phyloP scores from a whole-genome alignment of 257 asterid species.

The Lycium barbarum region DNA sequence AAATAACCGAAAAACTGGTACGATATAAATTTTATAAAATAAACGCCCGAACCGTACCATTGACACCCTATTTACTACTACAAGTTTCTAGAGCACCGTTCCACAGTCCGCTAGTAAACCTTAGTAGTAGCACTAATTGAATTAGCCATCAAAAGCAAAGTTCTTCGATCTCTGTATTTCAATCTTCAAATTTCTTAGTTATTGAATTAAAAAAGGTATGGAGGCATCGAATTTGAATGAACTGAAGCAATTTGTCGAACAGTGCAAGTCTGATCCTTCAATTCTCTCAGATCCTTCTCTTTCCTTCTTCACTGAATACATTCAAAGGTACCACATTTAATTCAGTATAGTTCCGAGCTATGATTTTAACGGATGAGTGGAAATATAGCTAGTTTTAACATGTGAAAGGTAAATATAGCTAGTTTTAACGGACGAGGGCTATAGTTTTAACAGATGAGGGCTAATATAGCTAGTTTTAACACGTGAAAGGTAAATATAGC shows the following conservation, averaged over 20 bases:
- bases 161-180: neutral
- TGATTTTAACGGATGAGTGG: too few species aligned
- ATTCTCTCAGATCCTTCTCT: slow-evolving; percentile 78
- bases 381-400: too few species aligned
- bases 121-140: neutral
- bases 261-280: slow-evolving; percentile 73
- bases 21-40: too few species aligned
- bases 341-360: too few species aligned
- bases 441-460: too few species aligned
- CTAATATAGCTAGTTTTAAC: too few species aligned
- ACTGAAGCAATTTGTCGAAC: slow-evolving; percentile 65
- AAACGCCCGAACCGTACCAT: too few species aligned
- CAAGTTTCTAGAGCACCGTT: slow-evolving; percentile 4
- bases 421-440: too few species aligned
- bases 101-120: neutral
- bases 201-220: slow-evolving; percentile 41
- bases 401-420: too few species aligned
- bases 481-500: too few species aligned
- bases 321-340: slow-evolving; percentile 59
- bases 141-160: neutral
- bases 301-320: slow-evolving; percentile 67
- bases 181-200: neutral
- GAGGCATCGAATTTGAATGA: slow-evolving; percentile 64
- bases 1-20: too few species aligned
- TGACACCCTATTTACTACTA: neutral